phyloP scores from a whole-genome alignment of 2,329 filamentous ascomycete species.

The Fusarium nanum region DNA sequence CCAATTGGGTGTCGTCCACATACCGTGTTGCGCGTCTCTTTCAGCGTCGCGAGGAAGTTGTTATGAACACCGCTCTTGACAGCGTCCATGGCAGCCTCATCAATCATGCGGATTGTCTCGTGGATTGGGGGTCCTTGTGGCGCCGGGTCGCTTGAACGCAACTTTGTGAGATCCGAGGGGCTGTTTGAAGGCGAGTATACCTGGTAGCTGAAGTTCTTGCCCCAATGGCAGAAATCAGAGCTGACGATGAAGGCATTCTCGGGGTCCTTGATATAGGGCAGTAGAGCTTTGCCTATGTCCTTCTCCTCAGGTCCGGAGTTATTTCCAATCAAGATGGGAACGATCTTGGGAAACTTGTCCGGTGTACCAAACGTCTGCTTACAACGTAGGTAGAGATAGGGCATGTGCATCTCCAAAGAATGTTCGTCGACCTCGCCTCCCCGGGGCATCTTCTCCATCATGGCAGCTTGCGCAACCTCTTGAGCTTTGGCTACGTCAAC shows the following conservation, averaged over 20 bases:
- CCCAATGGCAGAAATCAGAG: constrained; percentile 99
- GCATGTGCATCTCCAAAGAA: too few relatives aligned
- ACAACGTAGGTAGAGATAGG: too few relatives aligned
- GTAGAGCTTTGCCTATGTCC: constrained; percentile 62
- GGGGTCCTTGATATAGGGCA: constrained; percentile 80
- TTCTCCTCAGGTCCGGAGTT: too few relatives aligned
- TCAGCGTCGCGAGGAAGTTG: too few relatives aligned
- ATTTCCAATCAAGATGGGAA: too few relatives aligned
- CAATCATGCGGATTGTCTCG: constrained; percentile 84
- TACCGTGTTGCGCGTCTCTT: constrained; percentile 89
- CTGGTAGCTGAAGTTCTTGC: constrained; percentile 81
- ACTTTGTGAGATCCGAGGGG: constrained; percentile 49
- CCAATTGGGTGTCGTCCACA: constrained; percentile 96
- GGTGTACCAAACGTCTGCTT: too few relatives aligned
- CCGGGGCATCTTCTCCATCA: too few relatives aligned
- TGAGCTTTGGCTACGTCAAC: too few relatives aligned
- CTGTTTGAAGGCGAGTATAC: constrained; percentile 70
- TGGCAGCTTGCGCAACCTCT: too few relatives aligned
- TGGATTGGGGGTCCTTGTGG: constrained; percentile 67
- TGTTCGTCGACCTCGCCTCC: too few relatives aligned
- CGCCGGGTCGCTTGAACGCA: too few relatives aligned
- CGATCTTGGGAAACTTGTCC: too few relatives aligned
- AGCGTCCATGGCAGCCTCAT: constrained; percentile 84
- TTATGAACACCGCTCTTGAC: constrained; percentile 66
- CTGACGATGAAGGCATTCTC: constrained; percentile 87